Evolutionary conservation across 2,329 filamentous ascomycete genomes (phyloP).

Genomic region (Tolypocladium inflatum): DNA sequence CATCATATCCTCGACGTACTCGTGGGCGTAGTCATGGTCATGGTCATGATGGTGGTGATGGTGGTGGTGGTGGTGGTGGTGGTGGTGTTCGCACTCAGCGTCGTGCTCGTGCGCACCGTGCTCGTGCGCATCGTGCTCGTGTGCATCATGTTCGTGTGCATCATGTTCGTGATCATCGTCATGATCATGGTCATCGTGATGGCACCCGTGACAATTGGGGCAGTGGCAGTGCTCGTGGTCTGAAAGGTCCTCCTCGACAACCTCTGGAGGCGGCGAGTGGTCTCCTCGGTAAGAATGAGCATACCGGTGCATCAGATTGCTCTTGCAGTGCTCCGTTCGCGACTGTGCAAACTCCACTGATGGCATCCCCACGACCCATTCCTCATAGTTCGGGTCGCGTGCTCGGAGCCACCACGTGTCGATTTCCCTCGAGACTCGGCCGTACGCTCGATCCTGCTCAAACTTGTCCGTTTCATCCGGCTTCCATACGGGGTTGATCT

Average conservation of each 20-base stretch:
- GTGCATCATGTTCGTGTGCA: constrained; percentile 36
- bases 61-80: constrained; percentile 13
- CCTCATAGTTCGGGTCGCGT: constrained; percentile 50
- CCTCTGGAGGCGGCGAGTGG: constrained; percentile 25
- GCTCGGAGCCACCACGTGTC: constrained; percentile 56
- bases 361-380: constrained; percentile 50
- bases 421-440: constrained; percentile 53
- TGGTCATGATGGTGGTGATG: constrained; percentile 23
- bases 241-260: constrained; percentile 27
- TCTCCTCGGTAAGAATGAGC: constrained; percentile 33
- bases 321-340: constrained; percentile 48
- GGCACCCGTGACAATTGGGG: constrained; percentile 16
- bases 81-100: constrained; percentile 14
- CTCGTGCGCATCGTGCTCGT: constrained; percentile 18
- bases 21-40: constrained; percentile 27
- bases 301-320: constrained; percentile 49
- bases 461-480: constrained; percentile 45
- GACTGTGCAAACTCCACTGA: constrained; percentile 49
- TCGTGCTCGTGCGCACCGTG: constrained; percentile 20
- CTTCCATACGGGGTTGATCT: constrained; percentile 39
- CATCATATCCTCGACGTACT: constrained; percentile 45
- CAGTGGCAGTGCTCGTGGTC: constrained; percentile 27
- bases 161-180: constrained; percentile 14
- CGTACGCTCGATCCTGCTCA: constrained; percentile 49
- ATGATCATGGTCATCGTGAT: constrained; percentile 10